phyloP scores from a whole-genome alignment of 805 yeast genomes.

The Hyphopichia homilentoma region DNA sequence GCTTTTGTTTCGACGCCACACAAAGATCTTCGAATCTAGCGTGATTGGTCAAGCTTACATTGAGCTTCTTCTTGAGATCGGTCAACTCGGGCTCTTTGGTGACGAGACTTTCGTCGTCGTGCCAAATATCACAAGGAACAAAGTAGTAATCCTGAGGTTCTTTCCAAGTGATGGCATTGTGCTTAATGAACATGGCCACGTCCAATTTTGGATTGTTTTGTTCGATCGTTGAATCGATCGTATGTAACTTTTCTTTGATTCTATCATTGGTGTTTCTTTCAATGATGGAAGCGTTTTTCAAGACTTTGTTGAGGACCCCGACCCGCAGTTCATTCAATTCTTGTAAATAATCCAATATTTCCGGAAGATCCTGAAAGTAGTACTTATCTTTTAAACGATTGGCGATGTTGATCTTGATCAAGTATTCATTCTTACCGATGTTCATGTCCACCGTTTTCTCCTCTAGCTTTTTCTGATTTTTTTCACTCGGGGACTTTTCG shows the following conservation, averaged over 20 bases:
- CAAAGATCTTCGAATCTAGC: slow-evolving; percentile 39
- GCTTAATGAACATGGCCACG: slow-evolving; percentile 88
- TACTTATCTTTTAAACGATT: slow-evolving; percentile 91
- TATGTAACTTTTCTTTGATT: slow-evolving; percentile 47
- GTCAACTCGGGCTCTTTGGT: slow-evolving; percentile 55
- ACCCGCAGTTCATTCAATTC: slow-evolving; percentile 79
- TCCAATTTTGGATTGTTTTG: slow-evolving; percentile 75
- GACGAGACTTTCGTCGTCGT: slow-evolving; percentile 80
- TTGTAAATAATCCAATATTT: slow-evolving; percentile 79
- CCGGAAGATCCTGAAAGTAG: slow-evolving; percentile 91
- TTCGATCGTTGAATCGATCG: slow-evolving; percentile 52
- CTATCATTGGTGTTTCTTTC: slow-evolving; percentile 51
- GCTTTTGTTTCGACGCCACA: slow-evolving; percentile 46
- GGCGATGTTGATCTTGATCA: slow-evolving; percentile 77
- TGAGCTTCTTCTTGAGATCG: slow-evolving; percentile 51
- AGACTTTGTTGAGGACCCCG: slow-evolving; percentile 61
- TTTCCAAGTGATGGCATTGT: slow-evolving; percentile 69
- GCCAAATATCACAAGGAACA: slow-evolving; percentile 92
- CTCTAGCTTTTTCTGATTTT: slow-evolving; percentile 49
- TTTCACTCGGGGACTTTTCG: slow-evolving; percentile 51
- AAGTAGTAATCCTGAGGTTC: slow-evolving; percentile 86
- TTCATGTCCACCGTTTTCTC: slow-evolving; percentile 81
- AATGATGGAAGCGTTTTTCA: slow-evolving; percentile 55
- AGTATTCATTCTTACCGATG: slow-evolving; percentile 76
- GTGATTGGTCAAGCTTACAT: slow-evolving; percentile 35